These are phyloP conservation scores for Picea abies DNA, from an alignment of 83 land plant species.

Conservation along the genomic window DNA sequence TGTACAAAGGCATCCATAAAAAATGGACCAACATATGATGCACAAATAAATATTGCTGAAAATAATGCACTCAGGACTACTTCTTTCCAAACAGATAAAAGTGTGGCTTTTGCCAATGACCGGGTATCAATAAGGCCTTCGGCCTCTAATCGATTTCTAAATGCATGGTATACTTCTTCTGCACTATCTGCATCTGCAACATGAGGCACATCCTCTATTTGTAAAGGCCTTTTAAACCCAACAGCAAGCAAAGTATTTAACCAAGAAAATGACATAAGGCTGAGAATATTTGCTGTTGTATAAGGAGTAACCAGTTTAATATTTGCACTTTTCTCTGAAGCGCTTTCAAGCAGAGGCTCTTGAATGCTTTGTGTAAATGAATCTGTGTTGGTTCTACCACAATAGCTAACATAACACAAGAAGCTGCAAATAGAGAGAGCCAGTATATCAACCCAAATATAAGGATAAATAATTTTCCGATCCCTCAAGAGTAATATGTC, in stretches of 20 bases:
- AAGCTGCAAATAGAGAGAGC: not conserved
- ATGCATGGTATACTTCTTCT: slow-evolving; percentile 23
- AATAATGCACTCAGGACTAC: slow-evolving; percentile 46
- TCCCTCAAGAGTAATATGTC: not conserved
- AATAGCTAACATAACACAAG: not conserved
- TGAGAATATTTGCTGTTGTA: slow-evolving; percentile 47
- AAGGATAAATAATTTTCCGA: not conserved
- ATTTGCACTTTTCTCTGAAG: not conserved
- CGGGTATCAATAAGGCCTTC: slow-evolving; percentile 26
- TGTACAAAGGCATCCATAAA: slow-evolving; percentile 64
- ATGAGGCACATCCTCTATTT: slow-evolving; percentile 51
- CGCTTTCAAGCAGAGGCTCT: not conserved
- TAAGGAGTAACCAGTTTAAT: slow-evolving; percentile 12
- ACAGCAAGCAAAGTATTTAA: slow-evolving; percentile 51
- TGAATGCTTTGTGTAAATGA: not conserved
- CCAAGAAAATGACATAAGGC: slow-evolving; percentile 64
- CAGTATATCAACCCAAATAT: not conserved
- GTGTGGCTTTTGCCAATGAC: slow-evolving; percentile 37
- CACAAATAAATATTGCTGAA: slow-evolving; percentile 33
- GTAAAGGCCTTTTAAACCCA: slow-evolving; percentile 51
- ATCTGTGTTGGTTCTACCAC: not conserved
- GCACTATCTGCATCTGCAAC: slow-evolving; percentile 64
- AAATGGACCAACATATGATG: slow-evolving; percentile 74
- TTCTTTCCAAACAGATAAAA: slow-evolving; percentile 45
- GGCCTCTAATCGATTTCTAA: slow-evolving; percentile 32